Percentiles rank a stretch among this genome's conserved stretches.
phyloP scores from a whole-genome alignment of 176 grass and related monocot genomes.

The Eragrostis nindensis region DNA sequence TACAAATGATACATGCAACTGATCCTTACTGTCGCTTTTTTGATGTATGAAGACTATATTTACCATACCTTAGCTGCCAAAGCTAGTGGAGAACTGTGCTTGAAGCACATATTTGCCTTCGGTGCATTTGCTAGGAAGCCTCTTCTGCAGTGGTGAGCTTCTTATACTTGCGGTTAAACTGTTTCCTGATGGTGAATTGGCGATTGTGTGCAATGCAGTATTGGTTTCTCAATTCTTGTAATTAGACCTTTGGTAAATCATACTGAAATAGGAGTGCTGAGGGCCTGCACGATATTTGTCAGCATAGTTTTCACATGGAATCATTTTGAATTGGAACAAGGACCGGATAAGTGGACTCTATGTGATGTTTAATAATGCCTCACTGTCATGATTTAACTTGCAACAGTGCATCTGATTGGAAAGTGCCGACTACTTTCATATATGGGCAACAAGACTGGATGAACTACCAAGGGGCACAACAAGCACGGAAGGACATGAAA shows the following conservation, averaged over 20 bases:
- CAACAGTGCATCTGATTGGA: constrained; percentile 90
- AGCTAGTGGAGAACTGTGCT: constrained; percentile 93
- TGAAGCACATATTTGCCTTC: constrained; percentile 95
- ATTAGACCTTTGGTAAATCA: not conserved
- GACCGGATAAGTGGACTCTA: not conserved
- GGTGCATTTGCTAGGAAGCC: constrained; percentile 95
- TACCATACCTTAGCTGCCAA: constrained; percentile 98
- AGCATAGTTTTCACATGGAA: not conserved
- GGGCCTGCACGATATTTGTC: constrained; percentile 3
- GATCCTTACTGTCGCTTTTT: constrained; percentile 31
- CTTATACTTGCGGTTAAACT: constrained; percentile 19
- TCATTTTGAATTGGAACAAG: not conserved
- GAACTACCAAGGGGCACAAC: constrained; percentile 88
- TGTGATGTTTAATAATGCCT: not conserved
- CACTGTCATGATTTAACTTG: not conserved
- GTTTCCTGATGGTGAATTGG: not conserved
- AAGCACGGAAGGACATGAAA: constrained; percentile 87
- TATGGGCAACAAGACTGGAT: constrained; percentile 97
- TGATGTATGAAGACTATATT: constrained; percentile 77
- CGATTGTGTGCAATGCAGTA: not conserved
- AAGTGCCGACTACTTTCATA: constrained; percentile 94
- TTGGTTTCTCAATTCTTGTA: constrained; percentile 14
- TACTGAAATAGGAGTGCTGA: not conserved
- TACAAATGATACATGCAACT: constrained; percentile 6
- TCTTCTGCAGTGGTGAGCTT: constrained; percentile 84